Conservation (phyloP, 345 rosid species). For the Passiflora organensis region DNA sequence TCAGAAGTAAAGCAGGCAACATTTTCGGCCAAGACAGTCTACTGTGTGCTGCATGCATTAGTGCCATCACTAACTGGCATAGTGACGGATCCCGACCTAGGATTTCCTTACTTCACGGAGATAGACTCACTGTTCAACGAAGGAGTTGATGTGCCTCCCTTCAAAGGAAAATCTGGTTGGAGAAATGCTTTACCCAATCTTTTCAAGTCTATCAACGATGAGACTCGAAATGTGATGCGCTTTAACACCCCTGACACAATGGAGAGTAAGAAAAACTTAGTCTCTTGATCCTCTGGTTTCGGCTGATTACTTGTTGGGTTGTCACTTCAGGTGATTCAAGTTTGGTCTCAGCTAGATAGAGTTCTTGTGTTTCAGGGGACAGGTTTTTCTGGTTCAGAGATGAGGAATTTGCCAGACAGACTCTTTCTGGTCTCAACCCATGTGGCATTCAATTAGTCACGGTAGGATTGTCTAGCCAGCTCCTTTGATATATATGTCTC, state of each 20-base stretch:
- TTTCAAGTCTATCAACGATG: conserved; percentile 36
- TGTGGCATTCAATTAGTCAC: conserved; percentile 15
- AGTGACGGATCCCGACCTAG: conserved; percentile 34
- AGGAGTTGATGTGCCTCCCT: conserved; percentile 38
- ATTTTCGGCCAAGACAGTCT: conserved; percentile 55
- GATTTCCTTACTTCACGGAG: conserved; percentile 58
- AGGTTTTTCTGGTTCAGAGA: conserved; percentile 71
- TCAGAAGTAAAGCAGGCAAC: conserved; percentile 38
- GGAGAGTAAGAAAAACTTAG: conserved; percentile 33
- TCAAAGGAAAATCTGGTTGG: conserved; percentile 31
- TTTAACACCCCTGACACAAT: conserved; percentile 54
- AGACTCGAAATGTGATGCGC: conserved; percentile 37
- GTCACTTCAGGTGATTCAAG: no score
- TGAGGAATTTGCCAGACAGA: conserved; percentile 73
- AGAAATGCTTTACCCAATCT: conserved; percentile 51
- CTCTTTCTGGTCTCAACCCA: conserved; percentile 79
- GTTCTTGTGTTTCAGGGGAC: conserved; percentile 42
- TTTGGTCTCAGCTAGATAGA: neutral
- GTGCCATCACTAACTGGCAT: conserved; percentile 45
- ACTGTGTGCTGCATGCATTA: conserved; percentile 59
- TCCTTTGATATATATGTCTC: no score
- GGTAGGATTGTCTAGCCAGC: neutral
- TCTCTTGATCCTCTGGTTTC: no score
- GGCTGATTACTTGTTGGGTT: neutral
- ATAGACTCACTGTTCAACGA: conserved; percentile 62